Conservation (phyloP, 257 asterid genomes). For the Eucommia ulmoides region DNA sequence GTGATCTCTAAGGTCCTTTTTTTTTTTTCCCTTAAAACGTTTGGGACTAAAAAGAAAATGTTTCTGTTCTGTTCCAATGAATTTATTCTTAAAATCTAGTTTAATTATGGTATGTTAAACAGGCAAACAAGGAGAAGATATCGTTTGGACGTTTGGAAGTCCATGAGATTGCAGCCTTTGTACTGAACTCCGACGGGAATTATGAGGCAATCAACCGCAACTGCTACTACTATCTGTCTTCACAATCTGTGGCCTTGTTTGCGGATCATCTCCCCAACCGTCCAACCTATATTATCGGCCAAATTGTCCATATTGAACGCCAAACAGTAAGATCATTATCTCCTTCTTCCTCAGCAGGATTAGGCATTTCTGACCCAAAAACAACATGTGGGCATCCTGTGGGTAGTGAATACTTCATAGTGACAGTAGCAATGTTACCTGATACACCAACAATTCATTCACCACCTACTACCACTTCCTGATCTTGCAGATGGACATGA, state of each 20-base stretch:
- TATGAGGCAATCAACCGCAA: slow-evolving; percentile 78
- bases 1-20: neutral
- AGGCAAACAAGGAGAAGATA: slow-evolving; percentile 94
- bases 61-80: neutral
- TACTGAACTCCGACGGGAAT: slow-evolving; percentile 61
- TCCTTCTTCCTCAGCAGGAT: slow-evolving; percentile 22
- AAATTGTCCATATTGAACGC: slow-evolving; percentile 85
- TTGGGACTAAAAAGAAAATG: no score
- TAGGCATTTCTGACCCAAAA: slow-evolving; percentile 28
- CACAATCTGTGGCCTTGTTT: slow-evolving; percentile 82
- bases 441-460: slow-evolving; percentile 62
- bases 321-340: slow-evolving; percentile 37
- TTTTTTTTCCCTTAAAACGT: neutral
- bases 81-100: neutral
- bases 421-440: slow-evolving; percentile 90
- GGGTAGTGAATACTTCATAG: slow-evolving; percentile 83
- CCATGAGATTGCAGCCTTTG: slow-evolving; percentile 83
- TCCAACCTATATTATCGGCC: slow-evolving; percentile 69
- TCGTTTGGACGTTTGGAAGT: slow-evolving; percentile 76
- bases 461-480: slow-evolving; percentile 69
- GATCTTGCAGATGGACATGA: slow-evolving; percentile 85
- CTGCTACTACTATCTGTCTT: slow-evolving; percentile 68
- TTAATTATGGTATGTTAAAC: slow-evolving; percentile 5
- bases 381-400: slow-evolving; percentile 48
- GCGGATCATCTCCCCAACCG: slow-evolving; percentile 65